Percentiles rank a stretch among this genome's conserved stretches.
Conservation (phyloP, 2,329 filamentous ascomycete genomes). For the Didymosphaeria variabile region DNA sequence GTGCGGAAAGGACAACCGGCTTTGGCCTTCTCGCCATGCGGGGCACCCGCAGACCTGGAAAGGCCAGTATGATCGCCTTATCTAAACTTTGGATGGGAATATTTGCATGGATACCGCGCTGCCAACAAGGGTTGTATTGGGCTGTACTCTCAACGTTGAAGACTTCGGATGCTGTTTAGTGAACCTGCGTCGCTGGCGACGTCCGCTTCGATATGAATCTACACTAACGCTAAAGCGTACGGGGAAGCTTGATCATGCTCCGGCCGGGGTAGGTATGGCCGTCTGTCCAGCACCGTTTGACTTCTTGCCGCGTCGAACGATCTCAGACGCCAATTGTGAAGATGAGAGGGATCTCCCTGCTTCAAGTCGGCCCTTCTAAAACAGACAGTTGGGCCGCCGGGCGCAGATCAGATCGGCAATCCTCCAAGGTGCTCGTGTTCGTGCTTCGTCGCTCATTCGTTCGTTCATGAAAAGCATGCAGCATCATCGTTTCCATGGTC, state of each 20-base stretch:
- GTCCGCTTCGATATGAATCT: neutral
- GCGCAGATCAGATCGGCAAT: slow-evolving; percentile 5
- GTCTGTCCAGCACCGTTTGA: slow-evolving; percentile 1
- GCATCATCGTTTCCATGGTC: neutral
- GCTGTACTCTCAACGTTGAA: neutral
- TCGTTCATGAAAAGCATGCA: neutral
- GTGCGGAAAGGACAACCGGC: neutral
- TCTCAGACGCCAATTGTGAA: neutral
- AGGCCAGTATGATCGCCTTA: neutral
- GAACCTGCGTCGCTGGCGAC: neutral
- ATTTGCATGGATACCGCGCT: neutral
- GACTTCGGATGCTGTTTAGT: neutral
- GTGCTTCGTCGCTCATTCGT: neutral
- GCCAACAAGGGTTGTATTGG: neutral
- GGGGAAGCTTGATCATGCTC: neutral
- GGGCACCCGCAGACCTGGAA: slow-evolving; percentile 5
- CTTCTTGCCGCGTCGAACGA: neutral
- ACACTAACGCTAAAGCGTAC: neutral
- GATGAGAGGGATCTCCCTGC: slow-evolving; percentile 1
- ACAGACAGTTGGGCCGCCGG: slow-evolving; percentile 1
- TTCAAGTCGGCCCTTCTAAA: slow-evolving; percentile 1
- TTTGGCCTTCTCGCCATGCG: neutral
- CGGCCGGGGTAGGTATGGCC: neutral
- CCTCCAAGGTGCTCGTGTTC: neutral
- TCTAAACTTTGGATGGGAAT: neutral